phyloP scores from a whole-genome alignment of 805 yeast genomes.

The Lachancea nothofagi region DNA sequence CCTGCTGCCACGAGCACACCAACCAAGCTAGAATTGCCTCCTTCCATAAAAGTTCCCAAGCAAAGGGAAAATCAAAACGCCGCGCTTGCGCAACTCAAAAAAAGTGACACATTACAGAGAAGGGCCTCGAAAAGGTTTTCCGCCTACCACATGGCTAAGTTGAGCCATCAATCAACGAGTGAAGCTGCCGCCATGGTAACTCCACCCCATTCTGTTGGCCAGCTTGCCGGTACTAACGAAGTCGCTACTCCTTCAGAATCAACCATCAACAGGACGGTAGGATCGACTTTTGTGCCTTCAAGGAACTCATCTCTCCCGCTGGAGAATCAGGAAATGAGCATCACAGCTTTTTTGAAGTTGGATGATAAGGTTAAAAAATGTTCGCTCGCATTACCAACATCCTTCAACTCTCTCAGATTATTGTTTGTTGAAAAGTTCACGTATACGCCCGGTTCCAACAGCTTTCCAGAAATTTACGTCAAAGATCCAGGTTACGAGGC shows the following conservation, averaged over 20 bases:
- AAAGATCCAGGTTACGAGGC: slow-evolving; percentile 55
- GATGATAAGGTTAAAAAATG: slow-evolving; percentile 54
- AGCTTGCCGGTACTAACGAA: neutral
- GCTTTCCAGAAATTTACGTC: slow-evolving; percentile 75
- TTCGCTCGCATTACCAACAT: slow-evolving; percentile 25
- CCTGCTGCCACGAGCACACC: slow-evolving; percentile 11
- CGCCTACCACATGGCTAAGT: slow-evolving; percentile 84
- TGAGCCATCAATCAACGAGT: slow-evolving; percentile 42
- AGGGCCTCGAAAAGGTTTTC: slow-evolving; percentile 92
- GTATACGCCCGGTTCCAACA: slow-evolving; percentile 63
- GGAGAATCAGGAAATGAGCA: neutral
- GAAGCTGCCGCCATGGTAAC: slow-evolving; percentile 12
- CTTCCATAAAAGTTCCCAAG: slow-evolving; percentile 10
- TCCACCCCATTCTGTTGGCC: slow-evolving; percentile 1
- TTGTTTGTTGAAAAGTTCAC: slow-evolving; percentile 84
- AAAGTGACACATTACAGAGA: slow-evolving; percentile 77
- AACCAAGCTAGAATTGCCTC: slow-evolving; percentile 10
- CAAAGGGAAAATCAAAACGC: slow-evolving; percentile 34
- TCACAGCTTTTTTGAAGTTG: slow-evolving; percentile 43
- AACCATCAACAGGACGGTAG: neutral
- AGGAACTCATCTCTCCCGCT: neutral
- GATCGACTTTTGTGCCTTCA: neutral
- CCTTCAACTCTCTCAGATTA: slow-evolving; percentile 48
- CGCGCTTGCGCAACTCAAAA: slow-evolving; percentile 73
- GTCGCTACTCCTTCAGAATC: neutral